Conservation (phyloP, 805 yeast species). For the Schwanniomyces occidentalis region DNA sequence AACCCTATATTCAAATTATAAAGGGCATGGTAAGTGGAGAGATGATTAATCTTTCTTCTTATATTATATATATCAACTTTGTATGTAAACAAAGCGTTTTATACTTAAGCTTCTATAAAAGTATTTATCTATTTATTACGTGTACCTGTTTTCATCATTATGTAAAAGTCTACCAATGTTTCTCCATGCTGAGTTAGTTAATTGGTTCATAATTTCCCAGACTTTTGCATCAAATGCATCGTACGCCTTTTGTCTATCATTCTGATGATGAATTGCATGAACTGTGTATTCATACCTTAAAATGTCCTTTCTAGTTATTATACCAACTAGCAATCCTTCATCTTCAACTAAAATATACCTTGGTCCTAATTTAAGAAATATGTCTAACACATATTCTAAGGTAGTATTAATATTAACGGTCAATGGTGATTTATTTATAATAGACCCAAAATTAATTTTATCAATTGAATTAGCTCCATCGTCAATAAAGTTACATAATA, state of each 20-base stretch:
- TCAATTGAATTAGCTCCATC: slow-evolving; percentile 6
- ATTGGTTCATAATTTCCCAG: slow-evolving; percentile 32
- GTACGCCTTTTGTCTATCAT: slow-evolving; percentile 12
- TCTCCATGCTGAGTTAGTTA: slow-evolving; percentile 18
- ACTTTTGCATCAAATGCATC: slow-evolving; percentile 30
- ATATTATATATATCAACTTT: background rate
- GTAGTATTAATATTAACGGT: slow-evolving; percentile 54
- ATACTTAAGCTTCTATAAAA: background rate
- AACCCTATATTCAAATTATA: slow-evolving; percentile 69
- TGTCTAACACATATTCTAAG: slow-evolving; percentile 60
- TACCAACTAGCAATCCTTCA: slow-evolving; percentile 63
- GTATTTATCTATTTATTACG: slow-evolving; percentile 8
- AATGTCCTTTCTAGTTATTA: slow-evolving; percentile 85
- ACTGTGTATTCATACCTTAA: slow-evolving; percentile 55
- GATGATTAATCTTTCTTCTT: slow-evolving; percentile 40
- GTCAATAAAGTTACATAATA: slow-evolving; percentile 11
- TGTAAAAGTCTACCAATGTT: slow-evolving; percentile 29
- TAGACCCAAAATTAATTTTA: slow-evolving; percentile 16
- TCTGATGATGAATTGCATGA: slow-evolving; percentile 22
- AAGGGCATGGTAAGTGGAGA: slow-evolving; percentile 79
- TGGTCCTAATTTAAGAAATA: slow-evolving; percentile 82
- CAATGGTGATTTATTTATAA: slow-evolving; percentile 60
- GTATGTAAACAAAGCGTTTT: background rate
- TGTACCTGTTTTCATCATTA: slow-evolving; percentile 31
- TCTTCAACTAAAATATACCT: slow-evolving; percentile 62